Base-by-base conservation (phyloP, 345 rosid genomes). In the Durio zibethinus region DNA sequence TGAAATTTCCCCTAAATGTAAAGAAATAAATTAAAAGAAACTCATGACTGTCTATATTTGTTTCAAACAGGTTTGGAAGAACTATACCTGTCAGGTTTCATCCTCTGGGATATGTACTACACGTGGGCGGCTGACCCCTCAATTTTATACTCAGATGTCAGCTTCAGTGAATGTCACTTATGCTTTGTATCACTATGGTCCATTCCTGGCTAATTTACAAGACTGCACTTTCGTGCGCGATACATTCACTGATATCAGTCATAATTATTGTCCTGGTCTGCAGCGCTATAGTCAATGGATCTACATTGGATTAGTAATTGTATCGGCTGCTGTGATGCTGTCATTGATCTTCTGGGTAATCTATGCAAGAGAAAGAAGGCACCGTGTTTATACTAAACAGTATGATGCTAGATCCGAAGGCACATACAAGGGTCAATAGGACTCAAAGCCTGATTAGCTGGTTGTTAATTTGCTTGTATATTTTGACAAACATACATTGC, bases 341-440 rank as follows among this genome's bases (percentile, higher is more conserved):
- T 96, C 98, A 20, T 71, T 96, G 76, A 88, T 96, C 80, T 93
- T 96, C 86, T 96, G 98, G 98, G 91, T 96, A 40, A 82, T 96
- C 23, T 94, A 96, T 23, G 90, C 98, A 4, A 77, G 97, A 48
- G 97, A 96, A 85, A 83, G 97, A 42, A 80, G 93, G 78, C 98
- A 96, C 76, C 92, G 98, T 2, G 91, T 87, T 10, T 90, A 92
- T 82, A 87, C 97, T 1, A 93, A 88, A 83, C 85, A 85, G 76
- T 82, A 82, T 33, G 50, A 73, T 68, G 70, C 84, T 65, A 67
- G 78, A 81, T 75, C 80, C 20, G 84, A 74, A 69, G 81, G 79
- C 16, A 76, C 71, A 14, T 80, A 80, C 80, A 88, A 88, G 84
- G 76, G 77, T 5, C 78, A 72, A 0, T 88, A 85, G 78, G 72